A percentile compares a stretch with the other conserved stretches of the same genome.
Conservation (phyloP, 495 filamentous ascomycete genomes). For the Tetracladium setigerum region DNA sequence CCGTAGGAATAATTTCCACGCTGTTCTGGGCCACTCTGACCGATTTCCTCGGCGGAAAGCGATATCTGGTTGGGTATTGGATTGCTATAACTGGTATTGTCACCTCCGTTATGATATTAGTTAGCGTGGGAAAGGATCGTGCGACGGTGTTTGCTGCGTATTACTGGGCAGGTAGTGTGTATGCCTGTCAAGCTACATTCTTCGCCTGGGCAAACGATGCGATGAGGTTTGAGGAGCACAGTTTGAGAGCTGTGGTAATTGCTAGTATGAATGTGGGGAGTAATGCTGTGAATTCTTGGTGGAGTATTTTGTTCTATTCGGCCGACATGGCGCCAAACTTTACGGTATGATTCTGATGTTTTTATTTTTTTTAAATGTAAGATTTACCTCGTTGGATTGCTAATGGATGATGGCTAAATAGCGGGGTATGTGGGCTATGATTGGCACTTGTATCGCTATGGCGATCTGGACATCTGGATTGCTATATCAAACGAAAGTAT, state of each 20-base stretch:
- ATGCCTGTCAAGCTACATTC: constrained; percentile 51
- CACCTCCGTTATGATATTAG: constrained; percentile 41
- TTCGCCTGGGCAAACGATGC: constrained; percentile 57
- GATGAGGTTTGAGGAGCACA: constrained; percentile 38
- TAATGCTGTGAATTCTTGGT: constrained; percentile 52
- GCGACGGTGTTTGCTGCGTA: constrained; percentile 42
- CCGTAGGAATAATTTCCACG: constrained; percentile 41
- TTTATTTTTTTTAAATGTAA: neutral
- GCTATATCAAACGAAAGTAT: constrained; percentile 28
- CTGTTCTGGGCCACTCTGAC: constrained; percentile 47
- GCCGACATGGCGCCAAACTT: constrained; percentile 52
- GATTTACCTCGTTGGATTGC: neutral
- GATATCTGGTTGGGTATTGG: constrained; percentile 47
- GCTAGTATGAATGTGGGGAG: constrained; percentile 50
- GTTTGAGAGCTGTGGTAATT: constrained; percentile 38
- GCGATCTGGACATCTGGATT: constrained; percentile 41
- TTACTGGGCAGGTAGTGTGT: constrained; percentile 46
- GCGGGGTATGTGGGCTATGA: constrained; percentile 53
- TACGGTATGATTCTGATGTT: constrained; percentile 27
- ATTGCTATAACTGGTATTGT: constrained; percentile 41
- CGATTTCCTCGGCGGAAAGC: constrained; percentile 39
- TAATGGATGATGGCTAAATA: constrained; percentile 18
- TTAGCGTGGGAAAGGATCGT: constrained; percentile 31
- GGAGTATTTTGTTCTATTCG: constrained; percentile 58
- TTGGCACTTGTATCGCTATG: constrained; percentile 42